phyloP scores from a whole-genome alignment of 345 rosid species.

The Bruguiera parviflora region DNA sequence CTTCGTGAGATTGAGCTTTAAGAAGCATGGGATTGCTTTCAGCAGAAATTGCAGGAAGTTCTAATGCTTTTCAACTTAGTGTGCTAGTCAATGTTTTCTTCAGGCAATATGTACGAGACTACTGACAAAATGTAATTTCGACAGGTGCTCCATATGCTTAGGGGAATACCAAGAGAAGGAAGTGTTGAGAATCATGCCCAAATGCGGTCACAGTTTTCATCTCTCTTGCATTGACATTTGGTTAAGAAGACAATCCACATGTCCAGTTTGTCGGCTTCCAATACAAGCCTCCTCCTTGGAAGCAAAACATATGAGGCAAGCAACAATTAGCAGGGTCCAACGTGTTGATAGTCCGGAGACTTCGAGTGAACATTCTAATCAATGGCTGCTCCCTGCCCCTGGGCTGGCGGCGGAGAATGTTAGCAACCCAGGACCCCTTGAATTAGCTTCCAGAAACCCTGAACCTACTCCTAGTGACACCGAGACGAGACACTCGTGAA shows the following conservation, averaged over 20 bases:
- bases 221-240: constrained; percentile 61
- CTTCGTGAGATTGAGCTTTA: neutral
- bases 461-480: constrained; percentile 19
- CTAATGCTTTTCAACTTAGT: neutral
- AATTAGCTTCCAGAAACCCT: constrained; percentile 7
- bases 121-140: neutral
- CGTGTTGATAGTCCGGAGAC: constrained; percentile 24
- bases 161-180: constrained; percentile 71
- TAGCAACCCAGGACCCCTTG: constrained; percentile 14
- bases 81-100: neutral
- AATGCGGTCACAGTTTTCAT: constrained; percentile 65
- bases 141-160: constrained; percentile 66
- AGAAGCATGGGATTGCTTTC: neutral
- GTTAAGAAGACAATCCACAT: constrained; percentile 61
- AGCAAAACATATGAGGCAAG: constrained; percentile 26
- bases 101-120: neutral
- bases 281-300: constrained; percentile 33
- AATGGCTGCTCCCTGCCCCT: constrained; percentile 21
- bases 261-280: constrained; percentile 61
- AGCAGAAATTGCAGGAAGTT: neutral
- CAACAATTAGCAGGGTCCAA: constrained; percentile 21
- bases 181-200: constrained; percentile 60
- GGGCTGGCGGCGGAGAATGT: constrained; percentile 15
- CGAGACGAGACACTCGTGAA: constrained; percentile 16
- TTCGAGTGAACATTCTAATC: constrained; percentile 23